These are phyloP conservation scores for Flagelloscypha sp. DNA, from an alignment of 768 basidiomycete species.

Conservation along the genomic window DNA sequence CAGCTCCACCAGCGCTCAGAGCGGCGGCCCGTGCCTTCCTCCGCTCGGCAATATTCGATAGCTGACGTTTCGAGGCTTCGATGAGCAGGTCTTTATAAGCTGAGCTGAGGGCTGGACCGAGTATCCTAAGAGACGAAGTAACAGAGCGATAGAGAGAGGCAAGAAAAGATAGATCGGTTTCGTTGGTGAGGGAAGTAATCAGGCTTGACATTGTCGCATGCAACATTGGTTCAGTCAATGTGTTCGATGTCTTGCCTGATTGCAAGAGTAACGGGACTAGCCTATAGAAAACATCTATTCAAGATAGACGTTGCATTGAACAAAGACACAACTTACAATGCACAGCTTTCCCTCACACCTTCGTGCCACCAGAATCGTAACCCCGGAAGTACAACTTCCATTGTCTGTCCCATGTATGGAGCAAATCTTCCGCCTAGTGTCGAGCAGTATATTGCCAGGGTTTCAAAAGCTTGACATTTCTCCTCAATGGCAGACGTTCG, in stretches of 20 bases:
- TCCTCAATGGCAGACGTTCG: slow-evolving; percentile 78
- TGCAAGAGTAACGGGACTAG: slow-evolving; percentile 63
- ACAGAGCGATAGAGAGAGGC: slow-evolving; percentile 69
- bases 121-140: slow-evolving; percentile 49
- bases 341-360: slow-evolving; percentile 72
- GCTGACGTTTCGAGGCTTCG: slow-evolving; percentile 65
- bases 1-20: slow-evolving; percentile 13
- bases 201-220: slow-evolving; percentile 59
- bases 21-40: slow-evolving; percentile 45
- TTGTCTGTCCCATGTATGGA: slow-evolving; percentile 61
- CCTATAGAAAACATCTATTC: slow-evolving; percentile 26
- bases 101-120: slow-evolving; percentile 45
- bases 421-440: slow-evolving; percentile 59
- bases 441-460: slow-evolving; percentile 73
- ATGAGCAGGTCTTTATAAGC: slow-evolving; percentile 49
- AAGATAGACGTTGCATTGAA: background rate
- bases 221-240: slow-evolving; percentile 62
- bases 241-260: slow-evolving; percentile 57
- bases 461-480: slow-evolving; percentile 83
- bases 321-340: slow-evolving; percentile 41
- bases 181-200: slow-evolving; percentile 52
- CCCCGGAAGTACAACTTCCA: slow-evolving; percentile 66
- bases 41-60: slow-evolving; percentile 59
- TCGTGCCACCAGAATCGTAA: slow-evolving; percentile 78
- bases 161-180: slow-evolving; percentile 70